These are phyloP conservation scores for Penicillium longicatenatum DNA, from an alignment of 495 filamentous ascomycete species.

Conservation along the genomic window DNA sequence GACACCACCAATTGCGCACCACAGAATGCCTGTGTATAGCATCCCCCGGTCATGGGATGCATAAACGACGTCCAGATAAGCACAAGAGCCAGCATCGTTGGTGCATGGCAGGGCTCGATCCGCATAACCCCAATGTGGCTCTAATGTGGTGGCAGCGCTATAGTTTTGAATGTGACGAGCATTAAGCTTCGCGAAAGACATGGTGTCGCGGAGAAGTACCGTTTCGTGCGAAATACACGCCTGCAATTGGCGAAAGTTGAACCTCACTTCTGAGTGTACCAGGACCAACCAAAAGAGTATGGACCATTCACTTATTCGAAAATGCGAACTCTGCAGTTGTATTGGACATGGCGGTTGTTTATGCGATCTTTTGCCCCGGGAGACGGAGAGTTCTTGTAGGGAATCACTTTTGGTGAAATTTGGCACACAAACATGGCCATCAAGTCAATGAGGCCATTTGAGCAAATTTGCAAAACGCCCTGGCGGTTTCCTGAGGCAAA, in stretches of 20 bases:
- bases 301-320: not conserved
- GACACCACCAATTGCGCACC: conserved; percentile 55
- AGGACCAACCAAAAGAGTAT: not conserved
- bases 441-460: not conserved
- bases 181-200: not conserved
- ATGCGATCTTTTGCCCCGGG: not conserved
- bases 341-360: not conserved
- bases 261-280: not conserved
- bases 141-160: conserved; percentile 37
- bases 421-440: not conserved
- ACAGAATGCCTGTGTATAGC: conserved; percentile 63
- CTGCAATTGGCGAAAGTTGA: not conserved
- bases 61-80: conserved; percentile 64
- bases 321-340: not conserved
- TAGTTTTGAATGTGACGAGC: conserved; percentile 43
- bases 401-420: not conserved
- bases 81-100: conserved; percentile 62
- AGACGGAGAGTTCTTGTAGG: not conserved
- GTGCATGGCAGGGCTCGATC: conserved; percentile 58
- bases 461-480: not conserved
- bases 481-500: not conserved
- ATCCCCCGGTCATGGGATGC: conserved; percentile 58
- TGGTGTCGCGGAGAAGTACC: not conserved
- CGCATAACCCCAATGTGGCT: conserved; percentile 64
- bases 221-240: not conserved